These are phyloP conservation scores for Coemansia sp. DNA, from an alignment of 192 early-diverging fungal species.

Conservation along the genomic window DNA sequence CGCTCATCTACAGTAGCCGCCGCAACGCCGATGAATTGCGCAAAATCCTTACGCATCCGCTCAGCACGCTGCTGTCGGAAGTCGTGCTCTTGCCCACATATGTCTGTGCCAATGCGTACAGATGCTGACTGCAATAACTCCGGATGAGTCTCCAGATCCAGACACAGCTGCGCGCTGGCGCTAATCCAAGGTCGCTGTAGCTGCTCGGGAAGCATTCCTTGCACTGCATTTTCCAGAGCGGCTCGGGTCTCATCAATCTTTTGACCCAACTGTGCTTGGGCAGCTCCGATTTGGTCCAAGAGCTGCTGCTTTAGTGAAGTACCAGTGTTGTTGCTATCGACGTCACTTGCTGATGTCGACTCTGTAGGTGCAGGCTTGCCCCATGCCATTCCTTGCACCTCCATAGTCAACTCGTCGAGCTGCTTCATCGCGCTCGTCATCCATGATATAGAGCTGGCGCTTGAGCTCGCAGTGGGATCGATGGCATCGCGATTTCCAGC, in stretches of 20 bases:
- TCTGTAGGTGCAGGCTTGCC: neutral
- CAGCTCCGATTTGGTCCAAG: constrained; percentile 25
- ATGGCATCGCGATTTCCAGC: constrained; percentile 5
- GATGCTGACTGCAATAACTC: constrained; percentile 34
- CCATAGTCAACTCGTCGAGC: constrained; percentile 28
- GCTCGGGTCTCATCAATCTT: constrained; percentile 31
- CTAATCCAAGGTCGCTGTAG: constrained; percentile 44
- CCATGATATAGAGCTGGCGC: constrained; percentile 25
- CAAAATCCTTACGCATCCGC: constrained; percentile 67
- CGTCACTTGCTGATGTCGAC: neutral
- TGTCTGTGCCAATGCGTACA: constrained; percentile 31
- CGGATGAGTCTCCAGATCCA: constrained; percentile 39
- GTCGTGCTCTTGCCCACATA: constrained; percentile 38
- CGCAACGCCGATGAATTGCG: constrained; percentile 74
- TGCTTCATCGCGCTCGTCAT: constrained; percentile 14
- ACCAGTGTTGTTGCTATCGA: neutral
- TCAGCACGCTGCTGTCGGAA: constrained; percentile 35
- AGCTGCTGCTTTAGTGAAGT: constrained; percentile 26
- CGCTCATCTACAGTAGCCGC: constrained; percentile 64
- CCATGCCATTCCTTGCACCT: constrained; percentile 25
- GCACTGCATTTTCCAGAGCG: constrained; percentile 26
- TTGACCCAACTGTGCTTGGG: constrained; percentile 24
- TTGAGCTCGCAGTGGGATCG: neutral
- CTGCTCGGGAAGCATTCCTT: constrained; percentile 46
- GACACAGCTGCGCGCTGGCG: constrained; percentile 34